phyloP scores from a whole-genome alignment of 2,329 filamentous ascomycete genomes.

The Podosphaera fusca region DNA sequence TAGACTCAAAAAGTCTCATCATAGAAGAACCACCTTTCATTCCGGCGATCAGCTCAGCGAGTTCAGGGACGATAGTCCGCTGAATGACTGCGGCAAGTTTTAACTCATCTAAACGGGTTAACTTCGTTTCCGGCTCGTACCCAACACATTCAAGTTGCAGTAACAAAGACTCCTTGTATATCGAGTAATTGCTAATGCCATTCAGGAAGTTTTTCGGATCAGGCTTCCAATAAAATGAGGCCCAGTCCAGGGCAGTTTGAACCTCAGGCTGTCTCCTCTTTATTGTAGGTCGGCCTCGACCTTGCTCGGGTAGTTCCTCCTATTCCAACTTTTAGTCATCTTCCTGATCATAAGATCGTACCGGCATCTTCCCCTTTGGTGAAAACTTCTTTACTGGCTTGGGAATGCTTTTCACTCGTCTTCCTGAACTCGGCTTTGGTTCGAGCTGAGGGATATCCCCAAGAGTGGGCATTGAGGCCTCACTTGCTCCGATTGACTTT shows the following conservation, averaged over 20 bases:
- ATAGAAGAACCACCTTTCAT: slow-evolving; percentile 1
- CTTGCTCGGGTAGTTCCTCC: neutral
- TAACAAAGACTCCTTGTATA: too few relatives aligned
- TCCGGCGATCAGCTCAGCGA: neutral
- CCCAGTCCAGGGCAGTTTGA: too few relatives aligned
- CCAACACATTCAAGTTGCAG: too few relatives aligned
- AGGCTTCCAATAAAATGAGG: too few relatives aligned
- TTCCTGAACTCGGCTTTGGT: neutral
- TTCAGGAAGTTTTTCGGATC: too few relatives aligned
- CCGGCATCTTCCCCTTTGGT: neutral
- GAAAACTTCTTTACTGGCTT: slow-evolving; percentile 1
- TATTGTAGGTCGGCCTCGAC: neutral
- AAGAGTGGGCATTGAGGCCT: neutral
- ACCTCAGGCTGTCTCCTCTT: neutral
- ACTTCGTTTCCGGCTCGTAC: too few relatives aligned
- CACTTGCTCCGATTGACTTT: neutral
- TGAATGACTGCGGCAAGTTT: neutral
- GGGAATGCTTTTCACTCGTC: neutral
- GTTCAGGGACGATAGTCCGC: neutral
- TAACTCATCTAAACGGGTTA: too few relatives aligned
- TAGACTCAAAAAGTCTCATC: neutral
- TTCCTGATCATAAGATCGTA: neutral
- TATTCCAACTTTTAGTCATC: neutral
- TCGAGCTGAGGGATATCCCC: neutral
- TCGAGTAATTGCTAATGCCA: too few relatives aligned